A percentile compares a stretch with the other conserved stretches of the same genome.
Evolutionary conservation across 163 green algal genomes (phyloP).

Genomic region (Volvox carteri): DNA sequence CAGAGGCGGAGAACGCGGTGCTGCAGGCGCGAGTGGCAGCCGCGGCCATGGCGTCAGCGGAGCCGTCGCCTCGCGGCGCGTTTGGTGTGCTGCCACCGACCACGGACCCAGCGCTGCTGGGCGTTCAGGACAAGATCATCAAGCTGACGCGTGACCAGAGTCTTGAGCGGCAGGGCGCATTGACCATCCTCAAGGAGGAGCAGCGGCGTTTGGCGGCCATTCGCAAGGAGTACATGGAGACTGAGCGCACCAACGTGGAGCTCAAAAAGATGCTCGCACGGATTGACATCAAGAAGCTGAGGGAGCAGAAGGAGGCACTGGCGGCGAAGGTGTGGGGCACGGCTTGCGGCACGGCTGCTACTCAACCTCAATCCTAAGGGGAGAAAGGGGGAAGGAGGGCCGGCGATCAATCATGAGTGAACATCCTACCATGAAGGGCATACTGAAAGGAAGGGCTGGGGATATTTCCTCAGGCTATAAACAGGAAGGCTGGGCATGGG

Average conservation of each 20-base stretch:
- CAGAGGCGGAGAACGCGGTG: constrained; percentile 7
- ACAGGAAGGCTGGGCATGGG: too few relatives aligned
- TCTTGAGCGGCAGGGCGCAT: constrained; percentile 32
- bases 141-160: constrained; percentile 46
- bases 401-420: too few relatives aligned
- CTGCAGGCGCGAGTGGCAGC: background rate
- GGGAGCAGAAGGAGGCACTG: constrained; percentile 46
- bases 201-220: constrained; percentile 52
- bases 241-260: constrained; percentile 43
- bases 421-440: too few relatives aligned
- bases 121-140: constrained; percentile 57
- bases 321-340: constrained; percentile 7
- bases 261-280: constrained; percentile 49
- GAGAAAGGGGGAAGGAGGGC: too few relatives aligned
- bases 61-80: constrained; percentile 11
- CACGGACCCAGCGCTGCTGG: constrained; percentile 47
- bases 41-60: background rate
- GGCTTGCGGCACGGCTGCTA: too few relatives aligned
- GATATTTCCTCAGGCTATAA: too few relatives aligned
- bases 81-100: background rate
- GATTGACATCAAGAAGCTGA: constrained; percentile 48
- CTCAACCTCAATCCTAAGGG: too few relatives aligned
- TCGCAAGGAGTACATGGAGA: constrained; percentile 50
- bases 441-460: too few relatives aligned
- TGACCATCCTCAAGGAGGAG: constrained; percentile 54